Base-by-base conservation (phyloP, 495 filamentous ascomycete genomes). In the Podospora sp. region DNA sequence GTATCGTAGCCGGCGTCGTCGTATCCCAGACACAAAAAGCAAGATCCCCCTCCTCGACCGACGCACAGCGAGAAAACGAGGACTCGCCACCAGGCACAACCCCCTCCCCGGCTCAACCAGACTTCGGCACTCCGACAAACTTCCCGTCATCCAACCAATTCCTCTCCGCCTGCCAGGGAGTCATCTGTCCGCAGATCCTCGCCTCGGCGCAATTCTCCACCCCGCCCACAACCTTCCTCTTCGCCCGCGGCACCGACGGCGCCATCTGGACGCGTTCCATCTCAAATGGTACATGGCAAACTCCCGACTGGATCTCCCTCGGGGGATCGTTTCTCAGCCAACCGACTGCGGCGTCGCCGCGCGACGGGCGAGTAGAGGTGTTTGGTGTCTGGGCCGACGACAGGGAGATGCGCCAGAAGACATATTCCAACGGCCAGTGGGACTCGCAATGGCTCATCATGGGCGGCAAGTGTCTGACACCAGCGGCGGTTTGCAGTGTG, bases 171-270 rank as follows among this genome's bases (percentile, higher is more conserved):
- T 59, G 25, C 56, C 25, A 8, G 2, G 25, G 25, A 9, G 33
- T 25, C 7, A 26, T 33, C 26, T 59, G 56, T 18, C 56, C 56
- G 25, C 56, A 59, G 33, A 27, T 59, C 24, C 16, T 59, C 8
- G 56, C 56, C 56, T 6, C 56, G 25, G 56, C 56, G 1, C 25
- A 33, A 16, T 59, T 59, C 56, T 12, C 56, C 8, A 59, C 25
- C 22, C 56, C 56, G 26, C 24, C 56, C 24, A 59, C 56, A 1
- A 59, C 56, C 24, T 59, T 59, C 56, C 24, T 59, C 9, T 59
- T 59, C 26, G 56, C 56, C 6, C 56, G 22, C 56, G 56, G 56
- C 27, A 29, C 56, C 24, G 25, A 59, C 56, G 6, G 4, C 7
- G 56, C 24, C 24, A 59, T 59, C 7, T 59, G 56, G 56, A 5